A percentile compares a stretch with the other conserved stretches of the same genome.
phyloP scores from a whole-genome alignment of 805 yeast genomes.

The Diddensiella transvaalensis region DNA sequence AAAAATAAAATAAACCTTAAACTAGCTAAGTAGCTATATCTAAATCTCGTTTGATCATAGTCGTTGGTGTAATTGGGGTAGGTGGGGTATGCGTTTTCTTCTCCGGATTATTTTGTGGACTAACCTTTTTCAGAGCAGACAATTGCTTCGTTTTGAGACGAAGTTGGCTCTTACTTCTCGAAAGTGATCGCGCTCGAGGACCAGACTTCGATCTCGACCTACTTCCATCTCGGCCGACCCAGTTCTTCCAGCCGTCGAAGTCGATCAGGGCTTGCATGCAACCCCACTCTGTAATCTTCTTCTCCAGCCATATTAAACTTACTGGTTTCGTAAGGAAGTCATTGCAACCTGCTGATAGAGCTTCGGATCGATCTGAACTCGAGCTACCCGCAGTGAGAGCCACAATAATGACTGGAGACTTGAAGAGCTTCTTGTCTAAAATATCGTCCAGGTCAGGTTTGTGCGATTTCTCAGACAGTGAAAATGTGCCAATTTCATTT shows the following conservation, averaged over 20 bases:
- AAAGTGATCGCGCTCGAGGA: slow-evolving; percentile 4
- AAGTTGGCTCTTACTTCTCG: slow-evolving; percentile 2
- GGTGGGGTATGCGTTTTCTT: background rate
- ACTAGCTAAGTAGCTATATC: background rate
- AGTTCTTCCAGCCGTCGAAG: slow-evolving; percentile 79
- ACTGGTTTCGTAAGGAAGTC: slow-evolving; percentile 96
- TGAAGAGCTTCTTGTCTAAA: slow-evolving; percentile 59
- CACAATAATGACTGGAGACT: slow-evolving; percentile 95
- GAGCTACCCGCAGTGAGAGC: slow-evolving; percentile 93
- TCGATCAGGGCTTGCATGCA: slow-evolving; percentile 98
- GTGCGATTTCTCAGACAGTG: slow-evolving; percentile 36
- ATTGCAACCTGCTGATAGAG: slow-evolving; percentile 95
- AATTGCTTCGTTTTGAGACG: slow-evolving; percentile 2
- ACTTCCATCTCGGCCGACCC: slow-evolving; percentile 28
- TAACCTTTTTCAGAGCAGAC: background rate
- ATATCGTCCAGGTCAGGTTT: slow-evolving; percentile 42
- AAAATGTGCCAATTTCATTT: slow-evolving; percentile 68
- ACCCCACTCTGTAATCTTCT: slow-evolving; percentile 92
- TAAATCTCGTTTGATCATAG: background rate
- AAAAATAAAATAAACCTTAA: too few species aligned
- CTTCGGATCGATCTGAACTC: slow-evolving; percentile 80
- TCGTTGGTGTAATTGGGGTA: background rate
- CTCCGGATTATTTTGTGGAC: background rate
- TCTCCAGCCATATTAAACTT: slow-evolving; percentile 87
- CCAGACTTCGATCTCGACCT: slow-evolving; percentile 6